Base-by-base conservation (phyloP, 176 grass and related monocot species). In the Canna indica region DNA sequence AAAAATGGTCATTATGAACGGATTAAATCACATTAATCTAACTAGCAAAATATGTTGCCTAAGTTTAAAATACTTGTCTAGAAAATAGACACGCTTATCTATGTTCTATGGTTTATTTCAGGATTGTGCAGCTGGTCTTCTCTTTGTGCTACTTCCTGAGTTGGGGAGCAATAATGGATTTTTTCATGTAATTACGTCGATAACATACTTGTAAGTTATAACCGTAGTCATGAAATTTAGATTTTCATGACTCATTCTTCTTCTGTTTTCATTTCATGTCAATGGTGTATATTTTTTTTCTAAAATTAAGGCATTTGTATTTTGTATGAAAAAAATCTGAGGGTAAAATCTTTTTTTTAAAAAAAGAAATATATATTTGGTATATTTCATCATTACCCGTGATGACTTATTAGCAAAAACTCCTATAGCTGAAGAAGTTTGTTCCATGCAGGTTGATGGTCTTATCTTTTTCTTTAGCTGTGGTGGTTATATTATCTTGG, bases 91-190 rank as follows among this genome's bases (percentile, higher is more conserved):
- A n/a, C 59, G 11, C 11, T 59, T 29, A 63, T 31, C n/a, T 86
- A 69, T 38, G 16, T 71, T 42, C 28, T 67, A 45, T 72, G 17
- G 4, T 56, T 83, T 78, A 36, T 45, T 81, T 66, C 89, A 97
- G 95, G 95, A 99, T 65, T 99, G 95, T 99, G 95, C 95, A 24
- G 84, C 93, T 71, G 95, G 95, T 34, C 67, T 99, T 56, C 83
- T 99, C 13, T 99, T 99, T 85, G 95, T 86, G 74, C 80, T 99
- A 61, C 90, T 99, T 80, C 95, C 95, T 70, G 86, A 93, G 75
- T 78, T 99, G 26, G 90, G 90, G 31, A 90, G 95, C 80, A 82
- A 54, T 61, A 90, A 82, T 82, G 87, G 90, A 63, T 69, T 94
- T 81, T 88, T 99, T 70, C 83, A 80, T 76, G 95, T 89, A 82